phyloP scores from a whole-genome alignment of 2,329 filamentous ascomycete species.

The Clarireedia homoeocarpa region DNA sequence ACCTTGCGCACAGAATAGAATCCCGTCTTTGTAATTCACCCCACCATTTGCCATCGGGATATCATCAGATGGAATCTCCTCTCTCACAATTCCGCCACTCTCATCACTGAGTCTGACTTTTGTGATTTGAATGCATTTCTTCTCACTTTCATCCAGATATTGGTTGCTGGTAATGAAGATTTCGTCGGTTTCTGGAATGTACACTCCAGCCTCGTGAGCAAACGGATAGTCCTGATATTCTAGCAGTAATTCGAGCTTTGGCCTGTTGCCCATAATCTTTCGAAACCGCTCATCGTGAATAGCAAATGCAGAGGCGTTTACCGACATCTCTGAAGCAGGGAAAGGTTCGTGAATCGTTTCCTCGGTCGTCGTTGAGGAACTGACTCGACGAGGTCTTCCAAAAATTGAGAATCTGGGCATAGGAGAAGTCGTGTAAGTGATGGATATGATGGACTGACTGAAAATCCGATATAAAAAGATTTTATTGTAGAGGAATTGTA shows the following conservation, averaged over 20 bases:
- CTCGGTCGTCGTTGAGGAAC: neutral
- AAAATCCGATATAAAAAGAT: neutral
- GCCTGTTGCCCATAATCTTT: neutral
- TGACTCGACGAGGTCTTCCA: neutral
- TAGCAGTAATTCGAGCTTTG: conserved; percentile 33
- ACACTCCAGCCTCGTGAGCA: conserved; percentile 50
- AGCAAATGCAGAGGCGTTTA: neutral
- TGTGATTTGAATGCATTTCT: conserved; percentile 3
- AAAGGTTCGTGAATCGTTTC: neutral
- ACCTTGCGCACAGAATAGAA: conserved; percentile 14
- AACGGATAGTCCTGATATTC: conserved; percentile 27
- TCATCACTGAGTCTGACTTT: conserved; percentile 31
- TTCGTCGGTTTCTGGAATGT: conserved; percentile 15
- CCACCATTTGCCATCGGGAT: conserved; percentile 12
- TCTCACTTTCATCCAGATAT: conserved; percentile 27
- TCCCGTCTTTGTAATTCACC: conserved; percentile 10
- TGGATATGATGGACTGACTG: neutral
- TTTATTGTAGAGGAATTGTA: neutral
- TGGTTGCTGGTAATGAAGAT: conserved; percentile 40
- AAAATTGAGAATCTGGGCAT: neutral
- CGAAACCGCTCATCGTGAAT: conserved; percentile 5
- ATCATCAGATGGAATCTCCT: neutral
- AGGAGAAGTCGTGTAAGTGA: neutral
- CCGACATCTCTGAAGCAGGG: neutral
- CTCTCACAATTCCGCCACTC: neutral